Base-by-base conservation (phyloP, 768 basidiomycete species). In the Mycena vulgaris region DNA sequence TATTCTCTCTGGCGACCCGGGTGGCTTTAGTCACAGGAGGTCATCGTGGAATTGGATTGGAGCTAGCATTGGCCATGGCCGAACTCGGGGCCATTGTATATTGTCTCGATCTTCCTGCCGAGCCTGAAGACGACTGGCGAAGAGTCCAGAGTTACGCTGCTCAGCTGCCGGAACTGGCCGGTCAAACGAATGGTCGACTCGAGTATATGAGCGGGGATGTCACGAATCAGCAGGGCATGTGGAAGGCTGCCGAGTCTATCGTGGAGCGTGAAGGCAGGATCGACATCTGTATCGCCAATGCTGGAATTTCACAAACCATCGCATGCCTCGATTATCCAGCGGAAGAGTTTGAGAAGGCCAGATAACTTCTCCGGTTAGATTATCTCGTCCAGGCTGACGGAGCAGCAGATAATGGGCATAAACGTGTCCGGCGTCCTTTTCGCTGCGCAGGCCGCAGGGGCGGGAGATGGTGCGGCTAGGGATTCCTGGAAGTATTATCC, bases 201-300 rank as follows among this genome's bases (percentile, higher is more conserved):
- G 90, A 93, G 79, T 95, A 95, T 78, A 78, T 91, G 57, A 81
- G 81, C 51, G 87, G 84, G 40, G 89, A 94, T 70, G 93, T 93
- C 62, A 87, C 86, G 58, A 81, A 93, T 71, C 92, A 94, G 82
- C 76, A 82, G 57, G 70, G 74, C 35, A 76, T 90, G 74, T 93
- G 92, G 90, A 82, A 81, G 47, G 80, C 83, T 51, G 89, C 79
- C 14, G 81, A 87, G 74, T 84, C 85, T 73, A 89, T 95, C 53
- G 92, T 89, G 1, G 85, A 92, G 70, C 84, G 80, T 74, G 93
- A 95, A 71, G 86, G 87, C 19, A 83, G 93, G 71, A 85, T 95
- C 83, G 93, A 95, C 76, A 84, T 91, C 16, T 93, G 92, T 74
- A 78, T 95, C 63, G 93, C 93, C 6, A 93, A 93, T 21, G 93